Evolutionary conservation across 1,284 basidiomycete genomes (phyloP), one percentile per base, ranked within the genome.

Genomic region (Singerocomus inundabilis): DNA sequence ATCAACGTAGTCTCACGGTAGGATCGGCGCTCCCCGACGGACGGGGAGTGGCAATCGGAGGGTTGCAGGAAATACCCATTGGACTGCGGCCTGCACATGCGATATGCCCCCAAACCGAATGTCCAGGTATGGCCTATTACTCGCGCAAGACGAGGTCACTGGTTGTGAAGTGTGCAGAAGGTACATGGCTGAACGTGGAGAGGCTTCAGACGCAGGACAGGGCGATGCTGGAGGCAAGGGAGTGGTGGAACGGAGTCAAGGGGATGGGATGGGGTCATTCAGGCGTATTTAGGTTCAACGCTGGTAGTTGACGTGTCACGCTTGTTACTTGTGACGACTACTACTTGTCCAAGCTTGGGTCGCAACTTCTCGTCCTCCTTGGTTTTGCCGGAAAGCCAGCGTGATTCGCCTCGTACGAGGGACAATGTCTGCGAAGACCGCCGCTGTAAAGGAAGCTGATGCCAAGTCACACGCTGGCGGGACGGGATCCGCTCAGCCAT

Each of bases 21-120:
- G 71, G 69, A 9, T 71, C 73, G 0, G 70, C 67, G 46, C 65
- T 81, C 12, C 68, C 70, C 12, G 70, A 71, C 16, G 70, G 70
- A 4, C 74, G 74, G 46, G 70, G 73, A 5, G 64, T 66, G 29
- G 41, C 38, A 11, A 51, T 70, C 29, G 52, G 54, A 32, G 64
- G 59, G 13, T 34, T 62, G 33, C 61, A 40, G 37, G 45, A 44
- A 24, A 43, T 54, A 13, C 24, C 53, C 10, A 13, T 33, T 4
- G 57, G 61, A 33, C 24, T 16, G 30, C 33, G 15, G 26, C 37
- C 28, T 7, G 24, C 7, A n/a, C 21, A 30, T 10, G 25, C 37
- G 37, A 16, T 34, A 24, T 46, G 13, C 33, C 30, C 31, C 4
- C 15, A 25, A n/a, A 25, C 5, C 0, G 31, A 38, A 5, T 16